A percentile compares a stretch with the other conserved stretches of the same genome.
Conservation (phyloP, 768 basidiomycete species). For the Pilatotrama ljubarskyi region DNA sequence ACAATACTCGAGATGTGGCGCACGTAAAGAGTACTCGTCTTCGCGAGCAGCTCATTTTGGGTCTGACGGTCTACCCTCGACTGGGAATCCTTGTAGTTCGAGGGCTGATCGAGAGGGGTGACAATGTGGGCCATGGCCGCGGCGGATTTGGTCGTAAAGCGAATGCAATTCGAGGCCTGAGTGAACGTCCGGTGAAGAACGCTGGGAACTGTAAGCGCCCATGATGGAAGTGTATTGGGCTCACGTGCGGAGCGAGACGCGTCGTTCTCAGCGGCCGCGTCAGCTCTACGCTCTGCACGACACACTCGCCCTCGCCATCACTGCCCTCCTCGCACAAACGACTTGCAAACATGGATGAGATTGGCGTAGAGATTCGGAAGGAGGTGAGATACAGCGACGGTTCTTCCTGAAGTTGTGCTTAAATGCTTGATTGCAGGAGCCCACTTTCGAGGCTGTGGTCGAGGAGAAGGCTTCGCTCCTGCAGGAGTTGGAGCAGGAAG, state of each 20-base stretch:
- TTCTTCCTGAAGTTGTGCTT: neutral
- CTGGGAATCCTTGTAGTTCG: slow-evolving; percentile 96
- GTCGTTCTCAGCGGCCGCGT: slow-evolving; percentile 39
- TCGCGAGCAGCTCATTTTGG: slow-evolving; percentile 78
- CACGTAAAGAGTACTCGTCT: slow-evolving; percentile 91
- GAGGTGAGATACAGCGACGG: slow-evolving; percentile 53
- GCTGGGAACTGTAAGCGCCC: slow-evolving; percentile 4
- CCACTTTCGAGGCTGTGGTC: slow-evolving; percentile 84
- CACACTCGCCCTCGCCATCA: neutral
- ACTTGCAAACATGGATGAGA: slow-evolving; percentile 72
- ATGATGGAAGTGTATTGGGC: neutral
- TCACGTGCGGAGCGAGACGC: slow-evolving; percentile 22
- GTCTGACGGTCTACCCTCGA: slow-evolving; percentile 72
- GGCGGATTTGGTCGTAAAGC: neutral
- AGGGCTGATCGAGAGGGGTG: slow-evolving; percentile 84
- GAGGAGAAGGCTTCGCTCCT: slow-evolving; percentile 87
- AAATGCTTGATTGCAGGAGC: slow-evolving; percentile 56
- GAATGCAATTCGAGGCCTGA: slow-evolving; percentile 9
- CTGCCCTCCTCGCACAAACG: slow-evolving; percentile 8
- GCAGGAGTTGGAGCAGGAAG: slow-evolving; percentile 74
- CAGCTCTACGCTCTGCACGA: slow-evolving; percentile 25
- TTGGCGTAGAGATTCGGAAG: slow-evolving; percentile 81
- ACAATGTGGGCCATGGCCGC: slow-evolving; percentile 81
- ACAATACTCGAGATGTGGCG: slow-evolving; percentile 35
- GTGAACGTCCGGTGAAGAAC: slow-evolving; percentile 13